Evolutionary conservation across 352 stramenopile species (phyloP).

Genomic region (Phytophthora constricta): DNA sequence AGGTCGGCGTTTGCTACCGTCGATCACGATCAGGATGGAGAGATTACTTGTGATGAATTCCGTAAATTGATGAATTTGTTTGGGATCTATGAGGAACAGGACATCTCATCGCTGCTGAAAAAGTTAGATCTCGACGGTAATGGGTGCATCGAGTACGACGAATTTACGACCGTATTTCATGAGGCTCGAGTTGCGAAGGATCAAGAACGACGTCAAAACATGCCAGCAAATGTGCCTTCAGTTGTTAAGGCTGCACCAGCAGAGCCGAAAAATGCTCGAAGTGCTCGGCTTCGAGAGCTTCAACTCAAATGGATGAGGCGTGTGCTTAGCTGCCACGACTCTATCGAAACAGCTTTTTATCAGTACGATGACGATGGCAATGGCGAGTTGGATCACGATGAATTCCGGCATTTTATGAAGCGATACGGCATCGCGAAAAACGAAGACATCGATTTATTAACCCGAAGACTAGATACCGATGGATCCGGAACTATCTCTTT

Average conservation of each 20-base stretch:
- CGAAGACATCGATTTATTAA: slow-evolving; percentile 59
- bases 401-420: slow-evolving; percentile 75
- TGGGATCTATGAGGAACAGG: slow-evolving; percentile 47
- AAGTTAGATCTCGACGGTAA: slow-evolving; percentile 54
- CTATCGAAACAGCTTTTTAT: slow-evolving; percentile 64
- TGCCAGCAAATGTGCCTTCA: not conserved
- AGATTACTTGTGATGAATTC: slow-evolving; percentile 59
- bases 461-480: slow-evolving; percentile 56
- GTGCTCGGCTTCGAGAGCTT: slow-evolving; percentile 47
- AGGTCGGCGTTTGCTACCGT: slow-evolving; percentile 49
- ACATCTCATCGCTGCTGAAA: slow-evolving; percentile 54
- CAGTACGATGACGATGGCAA: slow-evolving; percentile 70
- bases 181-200: slow-evolving; percentile 31
- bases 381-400: slow-evolving; percentile 59
- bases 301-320: slow-evolving; percentile 74
- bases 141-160: slow-evolving; percentile 62
- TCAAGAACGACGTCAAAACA: not conserved
- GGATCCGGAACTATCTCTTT: slow-evolving; percentile 60
- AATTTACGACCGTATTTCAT: slow-evolving; percentile 72
- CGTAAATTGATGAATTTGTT: slow-evolving; percentile 52
- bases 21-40: slow-evolving; percentile 50
- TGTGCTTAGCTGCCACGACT: slow-evolving; percentile 60
- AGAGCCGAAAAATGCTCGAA: slow-evolving; percentile 39
- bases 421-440: slow-evolving; percentile 67
- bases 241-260: slow-evolving; percentile 7